A percentile compares a stretch with the other conserved stretches of the same genome.
phyloP scores from a whole-genome alignment of 2,329 filamentous ascomycete species.

The Paracoccidioides lutzii region DNA sequence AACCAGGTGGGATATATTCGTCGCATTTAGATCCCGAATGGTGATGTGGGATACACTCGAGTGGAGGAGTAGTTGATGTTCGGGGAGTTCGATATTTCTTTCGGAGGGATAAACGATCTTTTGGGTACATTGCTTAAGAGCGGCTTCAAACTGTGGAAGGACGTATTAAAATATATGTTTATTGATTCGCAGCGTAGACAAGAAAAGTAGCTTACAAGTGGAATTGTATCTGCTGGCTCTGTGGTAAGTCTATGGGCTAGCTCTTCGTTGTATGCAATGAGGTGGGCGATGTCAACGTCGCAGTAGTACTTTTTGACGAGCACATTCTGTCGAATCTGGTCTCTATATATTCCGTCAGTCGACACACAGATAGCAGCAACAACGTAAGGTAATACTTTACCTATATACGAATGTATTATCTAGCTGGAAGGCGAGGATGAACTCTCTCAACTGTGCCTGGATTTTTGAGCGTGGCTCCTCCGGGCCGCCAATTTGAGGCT shows the following conservation, averaged over 20 bases:
- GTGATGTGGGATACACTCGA: slow-evolving; percentile 83
- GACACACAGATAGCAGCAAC: neutral
- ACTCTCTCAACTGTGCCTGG: slow-evolving; percentile 71
- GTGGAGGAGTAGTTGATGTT: slow-evolving; percentile 90
- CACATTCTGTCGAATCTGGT: slow-evolving; percentile 90
- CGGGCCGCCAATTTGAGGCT: slow-evolving; percentile 50
- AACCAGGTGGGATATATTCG: slow-evolving; percentile 86
- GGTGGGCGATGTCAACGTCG: slow-evolving; percentile 86
- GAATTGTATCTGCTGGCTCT: slow-evolving; percentile 84
- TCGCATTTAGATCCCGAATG: slow-evolving; percentile 85
- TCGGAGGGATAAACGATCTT: slow-evolving; percentile 79
- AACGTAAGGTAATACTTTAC: slow-evolving; percentile 34
- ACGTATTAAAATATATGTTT: neutral
- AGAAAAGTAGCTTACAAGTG: slow-evolving; percentile 50
- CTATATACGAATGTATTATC: slow-evolving; percentile 93
- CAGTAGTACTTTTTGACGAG: slow-evolving; percentile 89
- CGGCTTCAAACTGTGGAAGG: slow-evolving; percentile 65
- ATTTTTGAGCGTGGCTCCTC: slow-evolving; percentile 59
- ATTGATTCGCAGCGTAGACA: neutral
- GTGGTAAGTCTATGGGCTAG: slow-evolving; percentile 79
- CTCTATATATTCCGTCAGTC: slow-evolving; percentile 41
- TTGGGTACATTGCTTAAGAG: slow-evolving; percentile 80
- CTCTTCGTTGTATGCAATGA: slow-evolving; percentile 94
- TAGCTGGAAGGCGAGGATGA: slow-evolving; percentile 84
- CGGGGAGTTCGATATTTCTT: slow-evolving; percentile 56